A percentile compares a stretch with the other conserved stretches of the same genome.
Conservation (phyloP, 2,329 filamentous ascomycete species). For the Diplocarpon rosae region DNA sequence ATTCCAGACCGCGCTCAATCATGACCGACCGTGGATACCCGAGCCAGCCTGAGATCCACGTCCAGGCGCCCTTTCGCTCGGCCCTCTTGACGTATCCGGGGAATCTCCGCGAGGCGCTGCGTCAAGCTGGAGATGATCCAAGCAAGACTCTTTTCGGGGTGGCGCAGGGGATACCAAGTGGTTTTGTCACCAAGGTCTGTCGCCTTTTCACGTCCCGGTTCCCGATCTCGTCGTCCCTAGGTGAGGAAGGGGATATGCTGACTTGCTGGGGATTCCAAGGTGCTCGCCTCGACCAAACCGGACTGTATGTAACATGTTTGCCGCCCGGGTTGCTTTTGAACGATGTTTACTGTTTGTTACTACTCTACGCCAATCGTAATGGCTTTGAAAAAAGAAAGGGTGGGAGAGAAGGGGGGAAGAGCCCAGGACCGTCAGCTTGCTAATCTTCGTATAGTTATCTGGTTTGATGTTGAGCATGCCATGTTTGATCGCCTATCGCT, state of each 20-base stretch:
- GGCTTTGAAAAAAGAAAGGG: too few relatives aligned
- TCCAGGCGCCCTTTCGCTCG: conserved; percentile 1
- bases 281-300: conserved; percentile 3
- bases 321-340: too few relatives aligned
- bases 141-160: conserved; percentile 1
- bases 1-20: not conserved
- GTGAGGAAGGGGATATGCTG: not conserved
- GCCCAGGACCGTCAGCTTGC: too few relatives aligned
- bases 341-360: too few relatives aligned
- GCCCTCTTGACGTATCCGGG: conserved; percentile 4
- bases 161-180: conserved; percentile 3
- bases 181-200: conserved; percentile 1
- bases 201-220: too few relatives aligned
- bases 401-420: too few relatives aligned
- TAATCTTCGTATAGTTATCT: not conserved
- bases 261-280: not conserved
- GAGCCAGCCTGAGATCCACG: conserved; percentile 1
- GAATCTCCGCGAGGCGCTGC: not conserved
- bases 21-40: conserved; percentile 3
- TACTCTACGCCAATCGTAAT: too few relatives aligned
- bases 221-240: too few relatives aligned
- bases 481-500: conserved; percentile 3
- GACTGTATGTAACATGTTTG: not conserved
- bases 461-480: conserved; percentile 3
- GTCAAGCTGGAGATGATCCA: not conserved